Conservation (phyloP, 1,284 basidiomycete species). For the Rugosomyces carneus region DNA sequence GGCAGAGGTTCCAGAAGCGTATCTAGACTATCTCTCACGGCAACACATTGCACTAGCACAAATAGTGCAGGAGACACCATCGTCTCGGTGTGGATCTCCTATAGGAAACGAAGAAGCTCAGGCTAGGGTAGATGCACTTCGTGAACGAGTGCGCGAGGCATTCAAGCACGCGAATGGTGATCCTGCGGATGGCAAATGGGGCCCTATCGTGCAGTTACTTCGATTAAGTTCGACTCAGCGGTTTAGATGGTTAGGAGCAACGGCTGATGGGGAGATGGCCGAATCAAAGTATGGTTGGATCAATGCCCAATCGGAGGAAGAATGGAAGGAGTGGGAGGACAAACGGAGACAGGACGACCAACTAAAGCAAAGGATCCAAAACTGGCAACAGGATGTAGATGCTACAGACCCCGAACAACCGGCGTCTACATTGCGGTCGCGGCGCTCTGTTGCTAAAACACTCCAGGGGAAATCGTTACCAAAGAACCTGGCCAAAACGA, state of each 20-base stretch:
- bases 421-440: constrained; percentile 7
- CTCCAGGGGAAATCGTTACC: neutral
- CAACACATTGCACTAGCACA: constrained; percentile 18
- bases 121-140: constrained; percentile 17
- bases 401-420: neutral
- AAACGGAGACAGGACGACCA: constrained; percentile 18
- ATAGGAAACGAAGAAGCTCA: constrained; percentile 10
- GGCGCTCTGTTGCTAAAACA: constrained; percentile 1
- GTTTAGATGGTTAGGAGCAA: constrained; percentile 18
- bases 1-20: constrained; percentile 17
- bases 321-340: constrained; percentile 24
- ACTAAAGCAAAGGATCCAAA: constrained; percentile 24
- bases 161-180: constrained; percentile 23
- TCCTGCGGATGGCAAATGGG: constrained; percentile 28
- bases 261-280: constrained; percentile 14
- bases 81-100: constrained; percentile 12
- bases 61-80: constrained; percentile 17
- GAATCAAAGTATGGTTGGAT: constrained; percentile 19
- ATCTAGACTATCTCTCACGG: constrained; percentile 18
- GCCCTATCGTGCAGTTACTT: constrained; percentile 20
- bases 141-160: constrained; percentile 21
- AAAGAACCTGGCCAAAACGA: neutral
- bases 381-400: constrained; percentile 23
- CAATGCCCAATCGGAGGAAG: constrained; percentile 21
- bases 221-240: constrained; percentile 21